Conservation (phyloP, 1,284 basidiomycete species). For the Ceratobasidium sp. region DNA sequence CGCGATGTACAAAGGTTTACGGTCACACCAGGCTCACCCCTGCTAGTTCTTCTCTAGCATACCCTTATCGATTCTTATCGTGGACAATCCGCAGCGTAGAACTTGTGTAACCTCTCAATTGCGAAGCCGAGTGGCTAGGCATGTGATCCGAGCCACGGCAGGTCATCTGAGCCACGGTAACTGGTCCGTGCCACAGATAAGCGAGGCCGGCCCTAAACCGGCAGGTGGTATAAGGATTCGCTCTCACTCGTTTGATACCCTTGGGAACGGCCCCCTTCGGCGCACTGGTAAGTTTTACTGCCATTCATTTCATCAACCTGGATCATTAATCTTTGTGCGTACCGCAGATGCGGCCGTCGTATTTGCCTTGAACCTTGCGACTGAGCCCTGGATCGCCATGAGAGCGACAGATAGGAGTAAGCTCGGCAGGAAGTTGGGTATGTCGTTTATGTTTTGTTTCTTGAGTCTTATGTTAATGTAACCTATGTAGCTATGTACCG, state of each 20-base stretch:
- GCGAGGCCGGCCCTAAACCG: conserved; percentile 28
- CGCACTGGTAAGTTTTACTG: neutral
- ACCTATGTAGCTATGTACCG: neutral
- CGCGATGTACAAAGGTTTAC: too few relatives aligned
- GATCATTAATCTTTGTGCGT: neutral
- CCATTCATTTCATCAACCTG: neutral
- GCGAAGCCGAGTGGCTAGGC: too few relatives aligned
- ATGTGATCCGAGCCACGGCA: neutral
- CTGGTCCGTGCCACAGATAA: neutral
- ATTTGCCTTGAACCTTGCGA: neutral
- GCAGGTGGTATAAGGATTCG: neutral
- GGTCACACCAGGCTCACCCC: neutral
- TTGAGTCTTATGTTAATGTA: neutral
- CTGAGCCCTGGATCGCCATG: neutral
- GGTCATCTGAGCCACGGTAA: neutral
- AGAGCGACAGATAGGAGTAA: too few relatives aligned
- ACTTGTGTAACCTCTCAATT: neutral
- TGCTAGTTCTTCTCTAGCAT: conserved; percentile 6
- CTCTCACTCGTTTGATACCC: neutral
- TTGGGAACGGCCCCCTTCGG: conserved; percentile 35
- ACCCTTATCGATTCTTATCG: conserved; percentile 13
- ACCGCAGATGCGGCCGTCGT: conserved; percentile 19
- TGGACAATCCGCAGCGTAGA: neutral
- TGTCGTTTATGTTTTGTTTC: neutral
- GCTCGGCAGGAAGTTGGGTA: neutral